Conservation (phyloP, 1,284 basidiomycete genomes). For the Tylopilus sp. region DNA sequence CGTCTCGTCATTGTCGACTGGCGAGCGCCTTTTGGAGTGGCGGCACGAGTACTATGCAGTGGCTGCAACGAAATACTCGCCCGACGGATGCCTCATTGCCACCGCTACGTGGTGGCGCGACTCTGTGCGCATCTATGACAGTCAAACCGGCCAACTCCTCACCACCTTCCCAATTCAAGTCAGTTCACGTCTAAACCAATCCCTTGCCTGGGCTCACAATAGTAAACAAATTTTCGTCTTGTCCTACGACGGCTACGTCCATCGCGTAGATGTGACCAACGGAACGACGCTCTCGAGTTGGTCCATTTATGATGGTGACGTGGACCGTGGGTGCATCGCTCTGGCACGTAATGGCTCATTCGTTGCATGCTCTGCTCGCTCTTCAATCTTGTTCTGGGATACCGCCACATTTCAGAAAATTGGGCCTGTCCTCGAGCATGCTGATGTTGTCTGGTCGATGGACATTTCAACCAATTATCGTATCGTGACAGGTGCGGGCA, state of each 20-base stretch:
- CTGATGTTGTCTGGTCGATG: neutral
- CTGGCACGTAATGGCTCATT: neutral
- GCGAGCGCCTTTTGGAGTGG: neutral
- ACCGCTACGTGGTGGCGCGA: neutral
- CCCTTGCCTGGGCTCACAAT: slow-evolving; percentile 3
- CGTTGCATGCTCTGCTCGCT: neutral
- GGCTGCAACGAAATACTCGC: neutral
- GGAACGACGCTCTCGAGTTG: neutral
- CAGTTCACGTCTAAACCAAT: neutral
- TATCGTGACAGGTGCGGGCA: neutral
- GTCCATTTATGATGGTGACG: neutral
- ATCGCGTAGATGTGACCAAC: neutral
- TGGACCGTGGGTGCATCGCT: neutral
- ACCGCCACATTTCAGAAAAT: neutral
- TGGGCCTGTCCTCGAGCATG: neutral
- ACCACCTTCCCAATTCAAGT: neutral
- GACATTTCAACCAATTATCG: neutral
- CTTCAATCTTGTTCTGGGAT: slow-evolving; percentile 1
- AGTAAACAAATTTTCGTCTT: neutral
- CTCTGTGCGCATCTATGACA: neutral
- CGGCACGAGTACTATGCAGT: neutral
- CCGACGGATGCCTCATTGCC: neutral
- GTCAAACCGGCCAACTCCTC: neutral
- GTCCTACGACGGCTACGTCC: neutral
- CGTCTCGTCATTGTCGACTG: slow-evolving; percentile 30